These are phyloP conservation scores for Saccharomycopsis oosterbeekiorum DNA, from an alignment of 805 yeast genomes.

Conservation along the genomic window DNA sequence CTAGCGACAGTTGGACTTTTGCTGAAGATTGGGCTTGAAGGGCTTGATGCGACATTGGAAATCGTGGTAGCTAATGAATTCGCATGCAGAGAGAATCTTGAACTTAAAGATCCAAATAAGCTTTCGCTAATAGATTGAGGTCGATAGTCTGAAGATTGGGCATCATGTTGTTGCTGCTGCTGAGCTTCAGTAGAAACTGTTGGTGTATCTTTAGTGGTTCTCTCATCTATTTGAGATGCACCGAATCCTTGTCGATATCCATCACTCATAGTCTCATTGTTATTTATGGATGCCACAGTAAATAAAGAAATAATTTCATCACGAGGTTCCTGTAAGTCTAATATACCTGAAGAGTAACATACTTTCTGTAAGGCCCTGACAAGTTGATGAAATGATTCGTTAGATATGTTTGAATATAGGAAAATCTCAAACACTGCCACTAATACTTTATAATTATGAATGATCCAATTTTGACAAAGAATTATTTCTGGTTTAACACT, in stretches of 20 bases:
- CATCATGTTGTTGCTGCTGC: neutral
- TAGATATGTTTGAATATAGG: constrained; percentile 58
- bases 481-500: constrained; percentile 7
- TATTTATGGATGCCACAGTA: constrained; percentile 35
- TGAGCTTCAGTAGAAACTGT: neutral
- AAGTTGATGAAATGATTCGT: constrained; percentile 54
- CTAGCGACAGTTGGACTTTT: constrained; percentile 9
- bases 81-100: constrained; percentile 13
- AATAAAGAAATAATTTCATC: constrained; percentile 46
- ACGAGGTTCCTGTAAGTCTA: constrained; percentile 47
- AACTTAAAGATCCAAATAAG: constrained; percentile 17
- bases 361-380: constrained; percentile 71
- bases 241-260: neutral
- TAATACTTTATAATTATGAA: constrained; percentile 31
- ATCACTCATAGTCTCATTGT: constrained; percentile 23
- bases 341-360: constrained; percentile 72
- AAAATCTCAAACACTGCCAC: constrained; percentile 39
- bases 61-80: constrained; percentile 11
- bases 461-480: constrained; percentile 23
- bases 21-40: constrained; percentile 16
- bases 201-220: neutral
- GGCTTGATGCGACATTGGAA: constrained; percentile 3
- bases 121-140: constrained; percentile 14
- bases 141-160: neutral
- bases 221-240: neutral